A percentile compares a stretch with the other conserved stretches of the same genome.
phyloP scores from a whole-genome alignment of 441 rosid species.

The Erodium texanum region DNA sequence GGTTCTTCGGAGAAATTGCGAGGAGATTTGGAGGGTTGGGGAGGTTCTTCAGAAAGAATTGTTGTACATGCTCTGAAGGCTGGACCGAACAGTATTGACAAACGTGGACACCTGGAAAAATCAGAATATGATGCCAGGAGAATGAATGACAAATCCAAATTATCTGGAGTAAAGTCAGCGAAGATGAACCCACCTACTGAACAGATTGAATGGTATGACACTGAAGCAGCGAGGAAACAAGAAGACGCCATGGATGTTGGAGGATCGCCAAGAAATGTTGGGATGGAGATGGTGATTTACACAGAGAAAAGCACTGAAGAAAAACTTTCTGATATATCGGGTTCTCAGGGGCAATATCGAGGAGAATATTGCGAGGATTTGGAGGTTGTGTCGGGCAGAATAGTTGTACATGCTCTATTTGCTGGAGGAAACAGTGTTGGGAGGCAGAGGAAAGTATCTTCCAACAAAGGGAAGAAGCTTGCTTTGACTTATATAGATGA shows the following conservation, averaged over 20 bases:
- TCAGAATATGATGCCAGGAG: not conserved
- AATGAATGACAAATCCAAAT: not conserved
- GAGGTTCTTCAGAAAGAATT: not conserved
- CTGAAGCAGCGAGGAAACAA: not conserved
- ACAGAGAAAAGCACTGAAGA: slow-evolving; percentile 12
- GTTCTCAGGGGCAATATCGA: slow-evolving; percentile 1
- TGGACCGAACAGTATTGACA: not conserved
- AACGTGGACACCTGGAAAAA: not conserved
- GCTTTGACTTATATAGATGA: slow-evolving; percentile 17
- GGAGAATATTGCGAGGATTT: slow-evolving; percentile 12
- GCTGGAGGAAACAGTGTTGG: slow-evolving; percentile 23
- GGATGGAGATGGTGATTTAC: slow-evolving; percentile 20
- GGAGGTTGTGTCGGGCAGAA: slow-evolving; percentile 14
- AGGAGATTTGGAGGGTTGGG: too few relatives aligned
- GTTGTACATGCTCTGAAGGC: not conserved
- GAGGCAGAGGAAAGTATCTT: slow-evolving; percentile 11
- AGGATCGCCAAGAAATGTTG: not conserved
- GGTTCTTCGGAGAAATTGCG: too few relatives aligned
- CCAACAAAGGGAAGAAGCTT: slow-evolving; percentile 23
- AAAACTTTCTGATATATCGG: slow-evolving; percentile 15
- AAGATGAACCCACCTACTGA: not conserved
- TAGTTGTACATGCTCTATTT: slow-evolving; percentile 27
- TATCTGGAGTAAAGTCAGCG: not conserved
- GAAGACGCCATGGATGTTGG: not conserved
- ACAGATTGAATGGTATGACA: not conserved